A percentile compares a stretch with the other conserved stretches of the same genome.
Evolutionary conservation across 192 early-diverging fungal species (phyloP).

Genomic region (Phlyctochytrium bullatum): DNA sequence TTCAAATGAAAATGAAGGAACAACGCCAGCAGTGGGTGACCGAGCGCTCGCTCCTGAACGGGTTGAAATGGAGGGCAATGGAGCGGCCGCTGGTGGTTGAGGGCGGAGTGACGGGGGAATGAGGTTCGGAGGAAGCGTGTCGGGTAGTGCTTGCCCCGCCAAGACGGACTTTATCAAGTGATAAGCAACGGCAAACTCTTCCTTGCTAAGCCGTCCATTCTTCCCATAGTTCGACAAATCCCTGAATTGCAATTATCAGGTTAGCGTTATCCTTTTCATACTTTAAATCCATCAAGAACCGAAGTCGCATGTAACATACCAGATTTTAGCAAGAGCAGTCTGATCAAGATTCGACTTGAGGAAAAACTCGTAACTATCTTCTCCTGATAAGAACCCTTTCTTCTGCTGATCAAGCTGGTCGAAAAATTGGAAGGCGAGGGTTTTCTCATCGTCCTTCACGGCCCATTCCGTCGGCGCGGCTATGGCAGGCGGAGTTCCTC

Average conservation of each 20-base stretch:
- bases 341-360: conserved; percentile 73
- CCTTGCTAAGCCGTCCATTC: conserved; percentile 35
- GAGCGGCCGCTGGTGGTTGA: conserved; percentile 3
- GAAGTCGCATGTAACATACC: conserved; percentile 32
- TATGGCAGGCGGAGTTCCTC: no score
- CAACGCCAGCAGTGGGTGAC: conserved; percentile 16
- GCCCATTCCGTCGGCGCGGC: conserved; percentile 57
- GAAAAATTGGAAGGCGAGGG: conserved; percentile 79
- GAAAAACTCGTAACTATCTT: conserved; percentile 75
- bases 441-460: conserved; percentile 68
- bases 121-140: conserved; percentile 52
- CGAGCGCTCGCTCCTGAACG: conserved; percentile 18
- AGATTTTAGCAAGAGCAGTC: conserved; percentile 69
- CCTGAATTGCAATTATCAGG: conserved; percentile 9
- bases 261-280: no score
- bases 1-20: conserved; percentile 10
- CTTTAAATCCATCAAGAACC: no score
- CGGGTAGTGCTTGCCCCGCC: conserved; percentile 33
- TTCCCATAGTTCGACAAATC: conserved; percentile 38
- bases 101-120: conserved; percentile 54
- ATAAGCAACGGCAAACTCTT: conserved; percentile 53
- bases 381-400: conserved; percentile 70
- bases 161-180: conserved; percentile 39
- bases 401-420: conserved; percentile 64
- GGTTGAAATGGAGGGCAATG: conserved; percentile 2